phyloP scores from a whole-genome alignment of 2,329 filamentous ascomycete species.

The Claviceps pazoutovae region DNA sequence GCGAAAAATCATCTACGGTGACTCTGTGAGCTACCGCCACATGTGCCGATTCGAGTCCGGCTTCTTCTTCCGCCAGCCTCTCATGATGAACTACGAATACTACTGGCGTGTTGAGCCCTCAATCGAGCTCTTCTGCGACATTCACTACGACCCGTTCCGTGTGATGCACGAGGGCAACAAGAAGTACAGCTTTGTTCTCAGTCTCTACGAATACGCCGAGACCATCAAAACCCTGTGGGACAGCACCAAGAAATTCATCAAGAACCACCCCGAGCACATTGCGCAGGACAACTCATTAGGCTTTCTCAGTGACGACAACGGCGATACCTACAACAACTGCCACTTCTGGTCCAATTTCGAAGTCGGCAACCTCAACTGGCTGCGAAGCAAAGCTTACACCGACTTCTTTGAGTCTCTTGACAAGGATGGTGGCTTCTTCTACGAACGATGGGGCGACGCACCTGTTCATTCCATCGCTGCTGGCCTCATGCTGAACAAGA shows the following conservation, averaged over 20 bases:
- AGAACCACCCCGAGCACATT: conserved; percentile 79
- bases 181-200: conserved; percentile 96
- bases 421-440: conserved; percentile 91
- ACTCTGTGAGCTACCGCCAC: conserved; percentile 92
- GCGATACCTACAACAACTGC: conserved; percentile 90
- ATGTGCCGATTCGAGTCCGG: conserved; percentile 99
- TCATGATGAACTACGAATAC: conserved; percentile 96
- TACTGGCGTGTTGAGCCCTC: conserved; percentile 99
- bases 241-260: conserved; percentile 87
- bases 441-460: conserved; percentile 95
- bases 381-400: conserved; percentile 74
- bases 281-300: conserved; percentile 71
- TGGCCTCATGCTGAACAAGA: conserved; percentile 72
- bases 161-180: conserved; percentile 93
- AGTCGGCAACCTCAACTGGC: conserved; percentile 85
- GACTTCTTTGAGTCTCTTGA: conserved; percentile 88
- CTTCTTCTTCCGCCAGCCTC: conserved; percentile 92
- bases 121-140: conserved; percentile 90
- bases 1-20: conserved; percentile 95
- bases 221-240: conserved; percentile 96
- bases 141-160: conserved; percentile 91
- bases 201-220: conserved; percentile 90
- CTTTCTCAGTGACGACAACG: conserved; percentile 83
- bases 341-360: conserved; percentile 99
- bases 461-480: conserved; percentile 97